Percentiles rank a stretch among this genome's conserved stretches.
Conservation (phyloP, 768 basidiomycete genomes). For the Coprinopsis strossmayeri region DNA sequence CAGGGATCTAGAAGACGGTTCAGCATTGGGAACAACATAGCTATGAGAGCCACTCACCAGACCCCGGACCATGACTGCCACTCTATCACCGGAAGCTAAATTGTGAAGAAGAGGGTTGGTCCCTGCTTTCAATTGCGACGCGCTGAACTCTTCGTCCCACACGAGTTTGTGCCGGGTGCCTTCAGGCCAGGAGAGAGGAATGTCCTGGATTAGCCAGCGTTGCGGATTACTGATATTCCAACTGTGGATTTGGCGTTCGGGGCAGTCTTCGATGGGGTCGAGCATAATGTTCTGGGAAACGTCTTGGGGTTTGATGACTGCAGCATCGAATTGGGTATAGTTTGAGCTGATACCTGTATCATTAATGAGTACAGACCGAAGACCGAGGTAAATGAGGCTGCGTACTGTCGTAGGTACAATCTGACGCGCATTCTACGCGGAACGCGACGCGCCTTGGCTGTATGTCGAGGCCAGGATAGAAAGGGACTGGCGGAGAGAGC, state of each 20-base stretch:
- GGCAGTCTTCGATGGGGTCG: slow-evolving; percentile 3
- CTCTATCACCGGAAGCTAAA: slow-evolving; percentile 3
- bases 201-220: slow-evolving; percentile 23
- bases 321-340: slow-evolving; percentile 25
- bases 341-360: slow-evolving; percentile 2
- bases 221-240: slow-evolving; percentile 8
- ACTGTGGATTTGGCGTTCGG: slow-evolving; percentile 12
- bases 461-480: neutral
- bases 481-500: slow-evolving; percentile 11
- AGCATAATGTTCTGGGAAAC: neutral
- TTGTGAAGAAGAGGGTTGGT: neutral
- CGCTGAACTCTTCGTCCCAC: slow-evolving; percentile 15
- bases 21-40: too few relatives aligned
- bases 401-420: neutral
- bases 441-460: slow-evolving; percentile 10
- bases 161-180: slow-evolving; percentile 14
- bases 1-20: too few relatives aligned
- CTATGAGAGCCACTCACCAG: too few relatives aligned
- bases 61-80: slow-evolving; percentile 7
- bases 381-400: slow-evolving; percentile 9
- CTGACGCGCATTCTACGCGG: slow-evolving; percentile 12
- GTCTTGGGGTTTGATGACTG: slow-evolving; percentile 17
- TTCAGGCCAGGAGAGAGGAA: slow-evolving; percentile 16
- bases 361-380: slow-evolving; percentile 18
- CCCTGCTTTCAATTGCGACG: neutral